Evolutionary conservation across 139 green algal genomes (phyloP).

Genomic region (Desmodesmus armatus): DNA sequence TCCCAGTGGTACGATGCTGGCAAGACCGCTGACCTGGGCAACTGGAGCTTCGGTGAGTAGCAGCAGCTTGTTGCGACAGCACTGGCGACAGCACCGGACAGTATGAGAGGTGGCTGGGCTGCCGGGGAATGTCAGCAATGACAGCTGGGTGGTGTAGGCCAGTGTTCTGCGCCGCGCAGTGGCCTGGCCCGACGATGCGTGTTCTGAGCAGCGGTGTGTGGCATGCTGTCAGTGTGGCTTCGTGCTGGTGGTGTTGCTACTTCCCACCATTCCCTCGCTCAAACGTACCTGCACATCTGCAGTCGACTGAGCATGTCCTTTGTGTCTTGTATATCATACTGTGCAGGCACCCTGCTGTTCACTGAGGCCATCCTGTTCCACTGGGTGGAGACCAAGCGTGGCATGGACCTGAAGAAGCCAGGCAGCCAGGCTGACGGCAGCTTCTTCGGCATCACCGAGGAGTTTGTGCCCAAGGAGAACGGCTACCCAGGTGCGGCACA

Average conservation of each 20-base stretch:
- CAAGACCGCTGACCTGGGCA: slow-evolving; percentile 44
- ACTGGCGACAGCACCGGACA: not conserved
- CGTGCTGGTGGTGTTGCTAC: too few relatives aligned
- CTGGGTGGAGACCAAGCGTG: slow-evolving; percentile 85
- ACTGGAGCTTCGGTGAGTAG: slow-evolving; percentile 43
- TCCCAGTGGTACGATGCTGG: slow-evolving; percentile 68
- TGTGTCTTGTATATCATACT: too few relatives aligned
- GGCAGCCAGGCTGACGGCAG: slow-evolving; percentile 86
- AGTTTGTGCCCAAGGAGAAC: slow-evolving; percentile 84
- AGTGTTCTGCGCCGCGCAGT: too few relatives aligned
- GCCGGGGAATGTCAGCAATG: too few relatives aligned
- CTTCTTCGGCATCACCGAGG: slow-evolving; percentile 87
- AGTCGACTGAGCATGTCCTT: too few relatives aligned
- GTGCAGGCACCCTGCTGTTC: slow-evolving; percentile 67
- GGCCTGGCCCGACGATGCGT: too few relatives aligned
- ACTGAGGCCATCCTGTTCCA: slow-evolving; percentile 79
- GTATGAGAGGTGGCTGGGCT: not conserved
- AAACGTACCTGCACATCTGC: not conserved
- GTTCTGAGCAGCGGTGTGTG: too few relatives aligned
- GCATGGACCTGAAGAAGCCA: slow-evolving; percentile 86
- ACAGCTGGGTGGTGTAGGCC: too few relatives aligned
- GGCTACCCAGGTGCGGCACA: slow-evolving; percentile 73
- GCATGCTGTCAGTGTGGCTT: too few relatives aligned
- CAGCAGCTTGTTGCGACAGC: not conserved
- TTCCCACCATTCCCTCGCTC: not conserved